These are phyloP conservation scores for Pyricularia grisea DNA, from an alignment of 2,329 filamentous ascomycete species.

Conservation along the genomic window DNA sequence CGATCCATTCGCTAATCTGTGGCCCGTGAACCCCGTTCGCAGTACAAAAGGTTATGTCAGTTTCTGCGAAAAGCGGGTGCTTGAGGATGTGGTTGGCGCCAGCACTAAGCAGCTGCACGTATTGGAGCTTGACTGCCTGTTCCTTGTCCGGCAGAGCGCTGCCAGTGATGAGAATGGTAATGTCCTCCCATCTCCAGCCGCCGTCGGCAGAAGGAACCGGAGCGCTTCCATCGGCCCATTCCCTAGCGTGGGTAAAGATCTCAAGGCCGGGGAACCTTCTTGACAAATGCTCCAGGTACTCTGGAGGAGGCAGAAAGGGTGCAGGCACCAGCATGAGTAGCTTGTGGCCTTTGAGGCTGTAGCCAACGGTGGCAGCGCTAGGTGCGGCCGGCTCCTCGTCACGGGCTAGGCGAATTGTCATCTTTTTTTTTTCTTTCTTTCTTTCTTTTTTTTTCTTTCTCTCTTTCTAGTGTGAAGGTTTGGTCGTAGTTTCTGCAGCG, in stretches of 20 bases:
- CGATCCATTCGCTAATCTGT: constrained; percentile 22
- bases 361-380: constrained; percentile 4
- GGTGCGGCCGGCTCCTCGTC: not conserved
- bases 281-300: constrained; percentile 24
- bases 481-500: not conserved
- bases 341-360: constrained; percentile 32
- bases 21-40: constrained; percentile 48
- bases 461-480: not conserved
- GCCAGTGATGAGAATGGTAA: constrained; percentile 29
- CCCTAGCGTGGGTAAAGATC: constrained; percentile 21
- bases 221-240: constrained; percentile 18
- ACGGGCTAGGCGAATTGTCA: not conserved
- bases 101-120: constrained; percentile 44
- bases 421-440: not conserved
- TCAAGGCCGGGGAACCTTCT: constrained; percentile 33
- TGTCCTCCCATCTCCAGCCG: constrained; percentile 26
- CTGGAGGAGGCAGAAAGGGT: constrained; percentile 1
- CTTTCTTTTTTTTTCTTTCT: not conserved
- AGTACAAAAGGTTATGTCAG: constrained; percentile 39
- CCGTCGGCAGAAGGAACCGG: constrained; percentile 21
- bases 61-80: constrained; percentile 38
- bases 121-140: constrained; percentile 36
- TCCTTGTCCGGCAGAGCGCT: constrained; percentile 28
- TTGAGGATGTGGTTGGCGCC: constrained; percentile 40
- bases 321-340: constrained; percentile 27